Percentiles rank a stretch among this genome's conserved stretches.
These are phyloP conservation scores for Vigna unguiculata DNA, from an alignment of 306 rosid species.

Conservation along the genomic window DNA sequence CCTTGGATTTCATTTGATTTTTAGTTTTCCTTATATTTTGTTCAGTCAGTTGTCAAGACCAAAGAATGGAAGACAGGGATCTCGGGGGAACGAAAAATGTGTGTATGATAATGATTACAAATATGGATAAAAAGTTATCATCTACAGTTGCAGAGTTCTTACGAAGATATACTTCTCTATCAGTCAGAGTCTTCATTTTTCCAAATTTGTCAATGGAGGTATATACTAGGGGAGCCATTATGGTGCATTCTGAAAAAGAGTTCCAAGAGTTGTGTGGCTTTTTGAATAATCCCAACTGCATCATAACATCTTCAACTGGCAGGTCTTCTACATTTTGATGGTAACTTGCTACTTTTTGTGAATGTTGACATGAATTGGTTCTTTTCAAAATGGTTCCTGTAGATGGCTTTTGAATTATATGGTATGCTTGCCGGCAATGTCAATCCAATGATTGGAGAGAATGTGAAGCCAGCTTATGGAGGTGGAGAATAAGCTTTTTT, in stretches of 20 bases:
- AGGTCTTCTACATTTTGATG: constrained; percentile 56
- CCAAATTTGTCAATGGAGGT: constrained; percentile 56
- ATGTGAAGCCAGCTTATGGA: constrained; percentile 97
- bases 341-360: not conserved
- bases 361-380: constrained; percentile 36
- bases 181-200: constrained; percentile 56
- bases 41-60: constrained; percentile 22
- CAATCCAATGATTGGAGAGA: constrained; percentile 98
- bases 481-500: constrained; percentile 94
- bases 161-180: constrained; percentile 49
- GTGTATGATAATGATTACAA: constrained; percentile 66
- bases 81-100: constrained; percentile 53
- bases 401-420: constrained; percentile 99
- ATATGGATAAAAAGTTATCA: constrained; percentile 67
- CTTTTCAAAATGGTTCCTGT: constrained; percentile 39
- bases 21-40: constrained; percentile 9
- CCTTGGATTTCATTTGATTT: not conserved
- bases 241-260: constrained; percentile 51
- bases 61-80: constrained; percentile 56
- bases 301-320: constrained; percentile 68
- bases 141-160: constrained; percentile 60
- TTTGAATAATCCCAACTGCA: constrained; percentile 62
- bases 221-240: constrained; percentile 60
- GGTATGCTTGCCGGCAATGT: constrained; percentile 99
- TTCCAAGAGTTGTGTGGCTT: constrained; percentile 55